phyloP scores from a whole-genome alignment of 2,329 filamentous ascomycete species.

The Emergomyces pasteurianus region DNA sequence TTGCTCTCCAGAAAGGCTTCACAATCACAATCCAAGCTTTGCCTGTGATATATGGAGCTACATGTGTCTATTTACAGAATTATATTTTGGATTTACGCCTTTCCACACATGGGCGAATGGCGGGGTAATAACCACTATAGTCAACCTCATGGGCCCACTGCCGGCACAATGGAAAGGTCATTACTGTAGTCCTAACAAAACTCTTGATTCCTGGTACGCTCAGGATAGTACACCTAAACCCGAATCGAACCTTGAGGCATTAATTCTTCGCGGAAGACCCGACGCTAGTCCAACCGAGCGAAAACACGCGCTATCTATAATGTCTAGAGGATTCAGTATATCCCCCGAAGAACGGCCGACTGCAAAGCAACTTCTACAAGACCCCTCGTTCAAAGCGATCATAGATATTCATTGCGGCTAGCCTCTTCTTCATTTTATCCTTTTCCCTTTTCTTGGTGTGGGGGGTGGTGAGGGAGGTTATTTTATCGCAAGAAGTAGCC shows the following conservation, averaged over 20 bases:
- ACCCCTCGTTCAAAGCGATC: conserved; percentile 1
- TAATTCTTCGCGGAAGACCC: not conserved
- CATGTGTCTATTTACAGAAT: conserved; percentile 7
- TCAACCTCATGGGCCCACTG: not conserved
- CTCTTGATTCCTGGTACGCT: conserved; percentile 1
- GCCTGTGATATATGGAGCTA: conserved; percentile 13
- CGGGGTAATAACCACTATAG: conserved; percentile 1
- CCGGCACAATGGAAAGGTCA: conserved; percentile 1
- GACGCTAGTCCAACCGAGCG: not conserved
- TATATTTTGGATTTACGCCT: conserved; percentile 7
- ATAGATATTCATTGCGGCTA: not conserved
- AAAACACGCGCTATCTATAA: not conserved
- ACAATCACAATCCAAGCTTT: conserved; percentile 5
- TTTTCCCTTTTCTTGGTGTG: too few species aligned
- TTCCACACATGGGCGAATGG: not conserved
- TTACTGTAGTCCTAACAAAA: not conserved
- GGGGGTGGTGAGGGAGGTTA: too few species aligned
- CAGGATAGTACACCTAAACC: not conserved
- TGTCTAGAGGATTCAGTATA: not conserved
- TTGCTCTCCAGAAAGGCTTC: conserved; percentile 10
- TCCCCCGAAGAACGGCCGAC: not conserved
- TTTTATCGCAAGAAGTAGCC: too few species aligned
- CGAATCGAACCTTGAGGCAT: not conserved
- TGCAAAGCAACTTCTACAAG: conserved; percentile 2
- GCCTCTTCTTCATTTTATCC: not conserved